phyloP scores from a whole-genome alignment of 306 rosid genomes.

The Castanea crenata region DNA sequence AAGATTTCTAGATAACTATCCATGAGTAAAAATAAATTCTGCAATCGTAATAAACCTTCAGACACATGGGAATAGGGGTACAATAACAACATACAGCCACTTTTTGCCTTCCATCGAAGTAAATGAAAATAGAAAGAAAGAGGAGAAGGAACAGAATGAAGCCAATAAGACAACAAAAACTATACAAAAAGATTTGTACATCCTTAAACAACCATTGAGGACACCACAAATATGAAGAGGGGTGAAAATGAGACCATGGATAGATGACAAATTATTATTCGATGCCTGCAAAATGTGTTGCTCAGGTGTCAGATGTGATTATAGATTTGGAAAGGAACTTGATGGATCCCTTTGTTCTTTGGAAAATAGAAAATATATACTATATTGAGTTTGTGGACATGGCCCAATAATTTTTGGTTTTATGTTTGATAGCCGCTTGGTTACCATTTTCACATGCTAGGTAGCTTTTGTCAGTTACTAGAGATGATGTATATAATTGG shows the following conservation, averaged over 20 bases:
- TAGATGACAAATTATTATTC: not conserved
- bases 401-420: not conserved
- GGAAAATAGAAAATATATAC: not conserved
- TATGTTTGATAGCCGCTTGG: not conserved
- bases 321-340: not conserved
- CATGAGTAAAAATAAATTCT: not conserved
- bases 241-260: not conserved
- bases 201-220: not conserved
- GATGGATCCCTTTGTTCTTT: not conserved
- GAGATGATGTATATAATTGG: constrained; percentile 3
- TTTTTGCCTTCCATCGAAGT: too few species aligned
- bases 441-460: not conserved
- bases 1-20: not conserved
- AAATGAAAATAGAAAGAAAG: too few species aligned
- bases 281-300: not conserved
- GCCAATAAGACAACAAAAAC: not conserved
- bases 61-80: not conserved
- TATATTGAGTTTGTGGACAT: not conserved
- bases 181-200: not conserved
- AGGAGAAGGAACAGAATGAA: not conserved
- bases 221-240: not conserved
- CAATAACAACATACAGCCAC: too few species aligned
- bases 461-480: not conserved
- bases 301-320: not conserved
- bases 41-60: not conserved